phyloP scores from a whole-genome alignment of 106 monocot species.

The Dendrobium officinale region DNA sequence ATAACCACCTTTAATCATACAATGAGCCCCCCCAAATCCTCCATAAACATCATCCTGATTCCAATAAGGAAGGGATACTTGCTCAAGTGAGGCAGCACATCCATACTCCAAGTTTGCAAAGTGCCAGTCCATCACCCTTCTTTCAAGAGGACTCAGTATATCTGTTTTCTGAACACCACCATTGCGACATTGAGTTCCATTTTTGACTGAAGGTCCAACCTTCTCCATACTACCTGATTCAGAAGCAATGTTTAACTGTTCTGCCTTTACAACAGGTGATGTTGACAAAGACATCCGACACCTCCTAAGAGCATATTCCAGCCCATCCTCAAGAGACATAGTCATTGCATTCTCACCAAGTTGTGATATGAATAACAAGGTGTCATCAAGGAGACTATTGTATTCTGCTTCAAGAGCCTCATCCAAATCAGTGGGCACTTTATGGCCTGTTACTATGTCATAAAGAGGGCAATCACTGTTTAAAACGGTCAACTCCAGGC shows the following conservation, averaged over 20 bases:
- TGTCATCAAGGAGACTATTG: slow-evolving; percentile 95
- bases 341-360: slow-evolving; percentile 51
- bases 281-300: slow-evolving; percentile 26
- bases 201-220: not conserved
- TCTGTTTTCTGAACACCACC: slow-evolving; percentile 14
- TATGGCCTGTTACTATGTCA: slow-evolving; percentile 72
- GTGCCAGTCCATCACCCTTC: slow-evolving; percentile 99
- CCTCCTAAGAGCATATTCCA: slow-evolving; percentile 80
- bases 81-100: slow-evolving; percentile 84
- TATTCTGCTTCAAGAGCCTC: slow-evolving; percentile 86
- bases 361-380: slow-evolving; percentile 56
- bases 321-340: slow-evolving; percentile 85
- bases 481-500: slow-evolving; percentile 80
- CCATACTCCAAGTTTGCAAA: slow-evolving; percentile 98
- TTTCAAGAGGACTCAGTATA: slow-evolving; percentile 73
- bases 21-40: slow-evolving; percentile 97
- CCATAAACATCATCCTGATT: slow-evolving; percentile 99
- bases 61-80: slow-evolving; percentile 92
- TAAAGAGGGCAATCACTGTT: slow-evolving; percentile 99
- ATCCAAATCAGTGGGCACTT: slow-evolving; percentile 91
- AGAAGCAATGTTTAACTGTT: slow-evolving; percentile 18
- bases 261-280: slow-evolving; percentile 18
- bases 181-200: not conserved
- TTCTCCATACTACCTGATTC: slow-evolving; percentile 4
- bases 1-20: slow-evolving; percentile 98